A percentile compares a stretch with the other conserved stretches of the same genome.
phyloP scores from a whole-genome alignment of 192 early-diverging fungal species.

The Coemansia asiatica region DNA sequence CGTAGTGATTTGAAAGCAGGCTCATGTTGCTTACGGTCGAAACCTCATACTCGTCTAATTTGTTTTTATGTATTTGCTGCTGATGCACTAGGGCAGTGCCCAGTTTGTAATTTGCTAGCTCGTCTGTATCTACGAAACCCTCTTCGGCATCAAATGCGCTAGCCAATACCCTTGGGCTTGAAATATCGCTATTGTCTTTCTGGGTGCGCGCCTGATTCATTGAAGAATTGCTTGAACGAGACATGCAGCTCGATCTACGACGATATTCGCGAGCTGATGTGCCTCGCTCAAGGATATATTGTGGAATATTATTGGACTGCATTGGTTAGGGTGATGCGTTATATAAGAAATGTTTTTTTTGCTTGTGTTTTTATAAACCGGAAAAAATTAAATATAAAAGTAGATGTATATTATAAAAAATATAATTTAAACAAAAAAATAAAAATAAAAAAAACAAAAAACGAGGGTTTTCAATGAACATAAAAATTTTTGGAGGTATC shows the following conservation, averaged over 20 bases:
- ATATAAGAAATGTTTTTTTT: too few species aligned
- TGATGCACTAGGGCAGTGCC: not conserved
- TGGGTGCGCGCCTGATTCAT: conserved; percentile 1
- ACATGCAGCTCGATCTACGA: conserved; percentile 41
- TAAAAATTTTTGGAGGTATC: too few species aligned
- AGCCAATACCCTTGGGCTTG: not conserved
- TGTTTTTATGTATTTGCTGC: not conserved
- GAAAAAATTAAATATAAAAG: not conserved
- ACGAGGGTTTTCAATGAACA: too few species aligned
- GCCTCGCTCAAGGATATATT: conserved; percentile 47
- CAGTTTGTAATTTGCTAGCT: not conserved
- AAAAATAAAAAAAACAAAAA: too few species aligned
- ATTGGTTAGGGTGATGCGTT: too few species aligned
- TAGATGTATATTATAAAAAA: not conserved
- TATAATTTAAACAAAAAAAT: not conserved
- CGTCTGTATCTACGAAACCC: not conserved
- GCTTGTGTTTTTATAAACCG: too few species aligned
- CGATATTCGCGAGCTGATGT: conserved; percentile 44
- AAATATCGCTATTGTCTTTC: not conserved
- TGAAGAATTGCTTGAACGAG: conserved; percentile 44
- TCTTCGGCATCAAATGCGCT: not conserved
- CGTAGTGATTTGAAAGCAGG: not conserved
- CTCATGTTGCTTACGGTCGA: not conserved
- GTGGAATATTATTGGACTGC: conserved; percentile 19
- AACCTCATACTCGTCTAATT: not conserved